phyloP scores from a whole-genome alignment of 2,329 filamentous ascomycete species.

The Pseudopyrenochaeta lycopersici region DNA sequence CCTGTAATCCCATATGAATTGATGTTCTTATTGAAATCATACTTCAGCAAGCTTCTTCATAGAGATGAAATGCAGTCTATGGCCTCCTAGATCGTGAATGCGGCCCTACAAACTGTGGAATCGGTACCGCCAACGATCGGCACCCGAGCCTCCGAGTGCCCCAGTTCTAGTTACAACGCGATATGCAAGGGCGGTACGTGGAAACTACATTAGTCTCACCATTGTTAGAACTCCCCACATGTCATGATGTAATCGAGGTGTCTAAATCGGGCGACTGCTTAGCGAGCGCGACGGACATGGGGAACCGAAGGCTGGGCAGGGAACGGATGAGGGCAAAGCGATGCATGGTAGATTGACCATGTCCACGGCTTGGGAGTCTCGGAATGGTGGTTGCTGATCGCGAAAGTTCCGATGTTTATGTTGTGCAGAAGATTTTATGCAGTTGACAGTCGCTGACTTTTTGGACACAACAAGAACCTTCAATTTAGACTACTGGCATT shows the following conservation, averaged over 20 bases:
- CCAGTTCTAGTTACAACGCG: too few species aligned
- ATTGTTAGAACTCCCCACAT: too few species aligned
- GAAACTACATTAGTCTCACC: too few species aligned
- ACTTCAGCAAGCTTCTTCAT: too few species aligned
- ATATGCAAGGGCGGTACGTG: too few species aligned
- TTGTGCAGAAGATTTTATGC: conserved; percentile 11
- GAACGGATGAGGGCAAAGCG: conserved; percentile 5
- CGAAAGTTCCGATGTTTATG: conserved; percentile 7
- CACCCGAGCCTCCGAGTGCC: too few species aligned
- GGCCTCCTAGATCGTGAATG: too few species aligned
- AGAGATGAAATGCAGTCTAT: too few species aligned
- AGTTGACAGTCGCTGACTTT: conserved; percentile 2
- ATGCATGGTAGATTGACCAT: conserved; percentile 1
- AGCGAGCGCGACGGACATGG: conserved; percentile 18
- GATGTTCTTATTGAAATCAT: too few species aligned
- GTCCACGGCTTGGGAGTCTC: neutral
- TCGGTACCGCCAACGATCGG: too few species aligned
- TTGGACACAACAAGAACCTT: neutral
- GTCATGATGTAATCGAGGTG: conserved; percentile 18
- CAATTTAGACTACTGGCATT: neutral
- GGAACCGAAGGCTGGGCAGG: conserved; percentile 18
- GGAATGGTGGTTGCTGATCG: conserved; percentile 7
- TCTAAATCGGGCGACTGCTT: neutral
- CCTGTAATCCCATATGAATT: too few species aligned
- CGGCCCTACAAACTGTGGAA: too few species aligned